These are phyloP conservation scores for Hymenoscyphus infarciens DNA, from an alignment of 2,329 filamentous ascomycete genomes.

Conservation along the genomic window DNA sequence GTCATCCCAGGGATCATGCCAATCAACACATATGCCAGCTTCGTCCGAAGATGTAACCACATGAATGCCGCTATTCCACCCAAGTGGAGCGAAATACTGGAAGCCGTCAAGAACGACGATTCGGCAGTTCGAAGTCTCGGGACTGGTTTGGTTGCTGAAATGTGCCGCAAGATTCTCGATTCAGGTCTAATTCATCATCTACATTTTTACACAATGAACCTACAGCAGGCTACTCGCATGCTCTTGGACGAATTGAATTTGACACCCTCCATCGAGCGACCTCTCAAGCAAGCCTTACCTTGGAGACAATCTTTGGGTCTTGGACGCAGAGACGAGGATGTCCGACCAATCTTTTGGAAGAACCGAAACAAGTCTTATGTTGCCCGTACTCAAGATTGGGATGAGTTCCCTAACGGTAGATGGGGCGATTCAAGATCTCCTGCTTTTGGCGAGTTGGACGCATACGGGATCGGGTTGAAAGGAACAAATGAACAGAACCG, in stretches of 20 bases:
- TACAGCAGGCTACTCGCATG: constrained; percentile 90
- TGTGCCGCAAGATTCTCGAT: constrained; percentile 83
- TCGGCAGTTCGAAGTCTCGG: constrained; percentile 86
- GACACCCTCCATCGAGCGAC: constrained; percentile 71
- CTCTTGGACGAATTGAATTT: constrained; percentile 86
- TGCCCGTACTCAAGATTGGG: constrained; percentile 94
- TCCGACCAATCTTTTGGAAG: constrained; percentile 97
- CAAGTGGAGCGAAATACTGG: constrained; percentile 75
- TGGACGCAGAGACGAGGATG: constrained; percentile 86
- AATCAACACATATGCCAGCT: constrained; percentile 92
- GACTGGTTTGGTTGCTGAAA: constrained; percentile 78
- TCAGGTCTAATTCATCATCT: constrained; percentile 77
- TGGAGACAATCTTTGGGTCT: constrained; percentile 94
- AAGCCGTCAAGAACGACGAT: constrained; percentile 96
- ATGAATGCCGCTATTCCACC: constrained; percentile 82
- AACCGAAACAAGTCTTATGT: constrained; percentile 96
- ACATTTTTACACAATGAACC: constrained; percentile 99
- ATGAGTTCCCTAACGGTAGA: constrained; percentile 96
- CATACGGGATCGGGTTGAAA: constrained; percentile 89
- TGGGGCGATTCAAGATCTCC: constrained; percentile 97
- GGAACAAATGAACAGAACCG: constrained; percentile 95
- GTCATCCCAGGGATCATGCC: constrained; percentile 89
- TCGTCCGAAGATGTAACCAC: constrained; percentile 84
- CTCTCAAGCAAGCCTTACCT: constrained; percentile 83
- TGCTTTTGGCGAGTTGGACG: constrained; percentile 91